Base-by-base conservation (phyloP, 352 stramenopile genomes). In the Globisporangium perplexum region DNA sequence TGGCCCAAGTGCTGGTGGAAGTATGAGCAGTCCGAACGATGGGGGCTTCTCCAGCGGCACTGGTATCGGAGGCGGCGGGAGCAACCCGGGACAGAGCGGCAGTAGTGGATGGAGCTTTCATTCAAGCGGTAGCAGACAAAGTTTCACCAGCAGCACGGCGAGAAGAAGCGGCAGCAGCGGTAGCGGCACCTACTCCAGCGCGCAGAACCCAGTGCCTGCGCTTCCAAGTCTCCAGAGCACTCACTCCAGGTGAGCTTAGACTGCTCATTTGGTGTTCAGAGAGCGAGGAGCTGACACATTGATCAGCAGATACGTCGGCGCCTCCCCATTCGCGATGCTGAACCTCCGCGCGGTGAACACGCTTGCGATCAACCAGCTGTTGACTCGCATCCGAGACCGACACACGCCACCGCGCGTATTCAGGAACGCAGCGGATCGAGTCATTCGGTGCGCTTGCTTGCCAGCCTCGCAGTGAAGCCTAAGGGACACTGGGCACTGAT, bases 371-470 rank as follows among this genome's bases (percentile, higher is more conserved):
- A 15, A 7, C 11, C 54, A 60, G 39, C 5, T 60, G 46, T 22
- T 60, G 23, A 60, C 54, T 11, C 36, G 33, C 3, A 47, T 60
- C 17, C 54, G 54, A 12, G 46, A 60, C 31, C 46, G 36, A n/a
- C 46, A 53, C 36, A 54, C 54, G 8, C 15, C 36, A 23, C 46
- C 54, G 14, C 18, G 31, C 15, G 20, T 41, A n/a, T 60, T 60
- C 36, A 46, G 39, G 36, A 53, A 43, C 46, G 31, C 50, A 28
- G 46, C 46, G 7, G 46, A 60, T 23, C 36, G 54, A 7, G 24
- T 60, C 23, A 44, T 54, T 14, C 36, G 46, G 54, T 53, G 8
- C 4, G 33, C 20, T 42, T 44, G 10, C 6, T 4, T 50, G 2
- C 30, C n/a, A n/a, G n/a, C n/a, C n/a, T n/a, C n/a, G n/a, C n/a